These are phyloP conservation scores for Trichopus zeylanicus DNA, from an alignment of 116 monocot genomes.

Conservation along the genomic window DNA sequence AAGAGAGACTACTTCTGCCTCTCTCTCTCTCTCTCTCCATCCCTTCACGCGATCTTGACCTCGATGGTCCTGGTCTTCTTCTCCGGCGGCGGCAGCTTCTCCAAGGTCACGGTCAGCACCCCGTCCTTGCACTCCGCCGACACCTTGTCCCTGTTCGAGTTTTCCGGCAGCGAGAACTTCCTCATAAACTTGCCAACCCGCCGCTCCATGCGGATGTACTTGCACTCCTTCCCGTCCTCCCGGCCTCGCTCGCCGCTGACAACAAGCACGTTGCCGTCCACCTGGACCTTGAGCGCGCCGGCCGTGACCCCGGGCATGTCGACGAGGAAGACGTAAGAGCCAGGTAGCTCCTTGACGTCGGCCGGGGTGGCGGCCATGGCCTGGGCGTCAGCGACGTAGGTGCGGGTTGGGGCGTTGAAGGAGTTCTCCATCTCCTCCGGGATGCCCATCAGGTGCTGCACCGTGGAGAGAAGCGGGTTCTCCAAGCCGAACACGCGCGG, in stretches of 20 bases:
- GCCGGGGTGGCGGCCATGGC: slow-evolving; percentile 54
- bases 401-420: slow-evolving; percentile 26
- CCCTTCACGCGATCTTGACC: slow-evolving; percentile 3
- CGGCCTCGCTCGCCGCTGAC: slow-evolving; percentile 45
- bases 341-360: slow-evolving; percentile 48
- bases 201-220: slow-evolving; percentile 36
- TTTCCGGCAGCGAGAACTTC: background rate
- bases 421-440: slow-evolving; percentile 37
- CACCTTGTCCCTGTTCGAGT: background rate
- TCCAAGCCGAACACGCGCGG: too few species aligned
- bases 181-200: slow-evolving; percentile 50
- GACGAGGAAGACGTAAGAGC: slow-evolving; percentile 30
- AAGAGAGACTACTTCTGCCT: too few species aligned
- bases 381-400: slow-evolving; percentile 38
- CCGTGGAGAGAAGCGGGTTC: slow-evolving; percentile 14
- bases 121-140: slow-evolving; percentile 1
- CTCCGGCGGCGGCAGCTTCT: background rate
- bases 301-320: slow-evolving; percentile 56
- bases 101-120: background rate
- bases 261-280: slow-evolving; percentile 42
- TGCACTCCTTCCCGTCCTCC: background rate
- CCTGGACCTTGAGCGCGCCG: slow-evolving; percentile 47
- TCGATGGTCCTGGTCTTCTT: slow-evolving; percentile 3
- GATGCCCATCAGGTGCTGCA: slow-evolving; percentile 32
- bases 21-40: too few species aligned